phyloP scores from a whole-genome alignment of 1,139 yeast species.

The Pichia cactophila region DNA sequence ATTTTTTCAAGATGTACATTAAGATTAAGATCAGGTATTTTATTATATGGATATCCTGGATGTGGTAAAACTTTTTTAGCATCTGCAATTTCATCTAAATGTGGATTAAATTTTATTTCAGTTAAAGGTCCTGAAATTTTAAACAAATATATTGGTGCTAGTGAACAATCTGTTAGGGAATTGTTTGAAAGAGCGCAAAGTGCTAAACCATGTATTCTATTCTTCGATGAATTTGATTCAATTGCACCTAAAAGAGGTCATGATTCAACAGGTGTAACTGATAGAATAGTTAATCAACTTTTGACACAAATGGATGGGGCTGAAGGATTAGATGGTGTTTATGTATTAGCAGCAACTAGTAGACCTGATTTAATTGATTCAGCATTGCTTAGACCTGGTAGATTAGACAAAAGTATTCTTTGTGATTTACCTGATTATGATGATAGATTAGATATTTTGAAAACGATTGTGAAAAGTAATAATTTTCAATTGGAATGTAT shows the following conservation, averaged over 20 bases:
- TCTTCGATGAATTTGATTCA: slow-evolving; percentile 95
- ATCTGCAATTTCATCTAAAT: slow-evolving; percentile 88
- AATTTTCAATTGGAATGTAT: slow-evolving; percentile 42
- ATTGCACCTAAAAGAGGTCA: slow-evolving; percentile 98
- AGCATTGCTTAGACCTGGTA: slow-evolving; percentile 90
- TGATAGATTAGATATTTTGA: slow-evolving; percentile 69
- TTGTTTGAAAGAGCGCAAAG: slow-evolving; percentile 90
- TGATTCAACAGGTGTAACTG: slow-evolving; percentile 97
- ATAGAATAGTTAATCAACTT: slow-evolving; percentile 93
- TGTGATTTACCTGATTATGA: slow-evolving; percentile 76
- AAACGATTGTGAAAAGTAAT: slow-evolving; percentile 46
- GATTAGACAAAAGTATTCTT: slow-evolving; percentile 84
- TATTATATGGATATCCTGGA: slow-evolving; percentile 94
- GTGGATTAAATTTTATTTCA: slow-evolving; percentile 89
- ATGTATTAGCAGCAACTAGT: slow-evolving; percentile 92
- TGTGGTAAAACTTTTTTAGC: slow-evolving; percentile 95
- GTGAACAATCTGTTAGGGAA: slow-evolving; percentile 91
- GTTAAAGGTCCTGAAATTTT: slow-evolving; percentile 95
- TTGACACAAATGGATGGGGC: slow-evolving; percentile 99
- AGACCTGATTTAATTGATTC: slow-evolving; percentile 94
- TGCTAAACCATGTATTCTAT: slow-evolving; percentile 88
- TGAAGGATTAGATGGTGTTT: slow-evolving; percentile 94
- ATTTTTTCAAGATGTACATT: slow-evolving; percentile 84
- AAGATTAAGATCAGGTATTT: slow-evolving; percentile 78
- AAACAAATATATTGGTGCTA: slow-evolving; percentile 95